Evolutionary conservation across 2,329 filamentous ascomycete species (phyloP).

Genomic region (Daldinia sp.): DNA sequence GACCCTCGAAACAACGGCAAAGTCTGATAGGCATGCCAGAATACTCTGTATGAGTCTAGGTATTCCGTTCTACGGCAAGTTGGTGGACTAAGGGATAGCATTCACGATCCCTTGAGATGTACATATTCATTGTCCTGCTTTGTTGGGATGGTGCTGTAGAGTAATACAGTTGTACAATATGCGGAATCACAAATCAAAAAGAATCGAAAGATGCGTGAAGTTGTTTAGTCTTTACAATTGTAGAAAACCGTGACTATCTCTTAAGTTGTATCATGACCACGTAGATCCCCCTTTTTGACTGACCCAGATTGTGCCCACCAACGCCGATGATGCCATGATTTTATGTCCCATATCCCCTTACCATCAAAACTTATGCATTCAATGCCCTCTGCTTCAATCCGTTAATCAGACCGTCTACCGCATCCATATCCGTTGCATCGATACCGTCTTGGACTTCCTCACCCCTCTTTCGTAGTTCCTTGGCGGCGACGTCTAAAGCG

Average conservation of each 20-base stretch:
- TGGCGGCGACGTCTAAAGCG: conserved; percentile 73
- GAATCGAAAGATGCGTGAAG: neutral
- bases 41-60: conserved; percentile 77
- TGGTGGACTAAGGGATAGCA: conserved; percentile 49
- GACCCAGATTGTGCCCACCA: conserved; percentile 26
- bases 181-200: conserved; percentile 3
- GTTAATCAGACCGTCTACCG: conserved; percentile 77
- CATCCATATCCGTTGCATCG: conserved; percentile 89
- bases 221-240: neutral
- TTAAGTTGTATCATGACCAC: conserved; percentile 17
- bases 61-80: conserved; percentile 83
- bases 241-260: conserved; percentile 6
- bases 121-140: conserved; percentile 33
- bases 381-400: conserved; percentile 66
- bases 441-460: conserved; percentile 65
- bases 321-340: conserved; percentile 33
- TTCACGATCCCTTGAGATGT: conserved; percentile 25
- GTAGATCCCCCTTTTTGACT: conserved; percentile 25
- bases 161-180: conserved; percentile 44
- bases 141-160: conserved; percentile 19
- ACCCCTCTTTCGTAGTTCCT: conserved; percentile 65
- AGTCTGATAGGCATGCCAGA: conserved; percentile 83
- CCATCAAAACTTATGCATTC: conserved; percentile 37
- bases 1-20: conserved; percentile 84
- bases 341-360: conserved; percentile 1